Percentiles rank a stretch among this genome's conserved stretches.
Evolutionary conservation across 2,329 filamentous ascomycete species (phyloP).

Genomic region (Cryphonectria radicalis): DNA sequence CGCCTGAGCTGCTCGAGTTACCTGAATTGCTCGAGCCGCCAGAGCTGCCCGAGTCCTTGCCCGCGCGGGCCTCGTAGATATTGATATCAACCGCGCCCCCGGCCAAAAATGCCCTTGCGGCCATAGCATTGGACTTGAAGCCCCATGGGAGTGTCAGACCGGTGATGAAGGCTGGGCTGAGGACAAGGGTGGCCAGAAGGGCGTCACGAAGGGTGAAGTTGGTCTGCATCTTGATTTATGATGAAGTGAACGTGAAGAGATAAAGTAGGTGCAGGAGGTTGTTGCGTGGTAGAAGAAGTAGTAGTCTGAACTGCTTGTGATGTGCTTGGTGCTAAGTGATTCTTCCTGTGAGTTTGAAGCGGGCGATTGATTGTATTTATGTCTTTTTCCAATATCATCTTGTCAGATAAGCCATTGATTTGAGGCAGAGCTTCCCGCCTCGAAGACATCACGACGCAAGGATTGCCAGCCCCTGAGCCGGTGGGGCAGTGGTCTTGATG

Average conservation of each 20-base stretch:
- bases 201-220: constrained; percentile 16
- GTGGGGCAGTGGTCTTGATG: neutral
- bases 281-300: neutral
- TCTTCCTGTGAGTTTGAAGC: no score
- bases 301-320: neutral
- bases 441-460: constrained; percentile 7
- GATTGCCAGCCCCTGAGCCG: neutral
- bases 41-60: neutral
- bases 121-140: neutral
- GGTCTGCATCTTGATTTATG: constrained; percentile 19
- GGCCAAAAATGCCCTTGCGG: neutral
- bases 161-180: constrained; percentile 24
- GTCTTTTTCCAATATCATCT: neutral
- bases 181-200: constrained; percentile 18
- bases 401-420: neutral
- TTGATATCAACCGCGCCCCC: neutral
- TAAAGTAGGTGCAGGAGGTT: no score
- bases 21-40: neutral
- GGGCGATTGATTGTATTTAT: constrained; percentile 5
- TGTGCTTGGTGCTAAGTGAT: neutral
- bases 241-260: neutral
- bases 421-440: neutral
- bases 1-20: neutral
- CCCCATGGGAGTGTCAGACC: constrained; percentile 16
- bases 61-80: neutral